Base-by-base conservation (phyloP, 1,284 basidiomycete species). In the Moesziomyces sp. region DNA sequence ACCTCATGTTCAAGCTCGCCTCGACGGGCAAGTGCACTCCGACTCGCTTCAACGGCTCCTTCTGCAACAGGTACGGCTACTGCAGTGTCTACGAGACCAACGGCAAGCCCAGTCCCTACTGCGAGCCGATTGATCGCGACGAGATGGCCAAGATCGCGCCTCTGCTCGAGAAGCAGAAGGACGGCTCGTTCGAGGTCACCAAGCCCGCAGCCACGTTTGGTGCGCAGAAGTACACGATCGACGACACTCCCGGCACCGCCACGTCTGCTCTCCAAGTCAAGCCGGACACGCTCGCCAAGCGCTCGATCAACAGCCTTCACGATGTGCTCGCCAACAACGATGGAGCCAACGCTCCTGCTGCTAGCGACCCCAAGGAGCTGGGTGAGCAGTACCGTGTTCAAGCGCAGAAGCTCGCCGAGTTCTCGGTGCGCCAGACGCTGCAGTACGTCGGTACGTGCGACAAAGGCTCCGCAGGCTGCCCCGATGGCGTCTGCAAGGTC, bases 81-180 rank as follows among this genome's bases (percentile, higher is more conserved):
- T 65, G 62, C 52, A 52, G 58, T n/a, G 9, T 47, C n/a, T 65
- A 54, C 35, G 47, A 65, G 3, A 11, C 35, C 13, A 14, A 7
- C 14, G 35, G 35, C 35, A 38, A 38, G 35, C 35, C 16, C 6
- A 16, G 5, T 2, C 6, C 14, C 24, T 21, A 45, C n/a, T 66
- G 57, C 40, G n/a, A 45, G 0, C 3, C 0, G 14, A 33, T 59
- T 26, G 13, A 40, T 3, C 2, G 19, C 7, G 7, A 44, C 3
- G 57, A 66, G 10, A 45, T 33, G 21, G 11, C 6, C 8, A 19
- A 38, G 5, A 16, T 59, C n/a, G 9, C 51, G 1, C 30, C 42
- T 9, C 8, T 21, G 8, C 44, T 65, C 5, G 46, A 24, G 8
- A 18, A 11, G 14, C 50, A 52, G 40, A 8, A 23, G 14, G 53